phyloP scores from a whole-genome alignment of 202 grass and related monocot species.

The Dendrocalamus latiflorus region DNA sequence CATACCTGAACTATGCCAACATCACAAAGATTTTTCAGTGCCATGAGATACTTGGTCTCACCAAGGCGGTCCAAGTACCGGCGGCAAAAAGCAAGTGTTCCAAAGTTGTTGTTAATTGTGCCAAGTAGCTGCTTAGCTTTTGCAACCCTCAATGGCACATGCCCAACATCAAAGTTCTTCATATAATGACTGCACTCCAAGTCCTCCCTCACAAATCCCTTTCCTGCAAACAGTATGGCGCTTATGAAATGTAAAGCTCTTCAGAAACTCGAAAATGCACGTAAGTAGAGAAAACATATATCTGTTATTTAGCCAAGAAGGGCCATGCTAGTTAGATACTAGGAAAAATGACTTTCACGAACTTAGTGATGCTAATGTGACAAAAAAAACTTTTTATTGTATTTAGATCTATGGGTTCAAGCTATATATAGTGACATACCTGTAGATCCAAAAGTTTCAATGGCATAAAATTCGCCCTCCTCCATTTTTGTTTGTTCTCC shows the following conservation, averaged over 20 bases:
- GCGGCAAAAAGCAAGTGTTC: constrained; percentile 85
- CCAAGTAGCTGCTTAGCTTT: constrained; percentile 82
- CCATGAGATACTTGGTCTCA: constrained; percentile 95
- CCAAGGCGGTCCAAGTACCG: constrained; percentile 86
- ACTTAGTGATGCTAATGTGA: neutral
- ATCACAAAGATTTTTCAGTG: no score
- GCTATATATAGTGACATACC: constrained; percentile 29
- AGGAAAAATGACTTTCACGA: neutral
- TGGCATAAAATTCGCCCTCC: constrained; percentile 95
- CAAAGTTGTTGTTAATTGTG: constrained; percentile 94
- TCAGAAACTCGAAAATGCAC: neutral
- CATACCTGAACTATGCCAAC: constrained; percentile 69
- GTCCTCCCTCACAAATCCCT: constrained; percentile 87
- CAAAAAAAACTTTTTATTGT: no score
- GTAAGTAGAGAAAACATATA: neutral
- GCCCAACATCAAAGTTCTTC: constrained; percentile 92
- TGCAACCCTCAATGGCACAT: constrained; percentile 82
- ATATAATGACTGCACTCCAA: constrained; percentile 97
- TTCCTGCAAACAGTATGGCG: constrained; percentile 45
- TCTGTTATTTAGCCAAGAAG: neutral
- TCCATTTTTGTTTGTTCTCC: constrained; percentile 98
- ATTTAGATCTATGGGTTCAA: neutral
- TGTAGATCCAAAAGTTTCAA: constrained; percentile 95
- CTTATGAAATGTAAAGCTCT: neutral
- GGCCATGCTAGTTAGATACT: neutral